These are phyloP conservation scores for Globisporangium iwayamae DNA, from an alignment of 352 stramenopile genomes.

Conservation along the genomic window DNA sequence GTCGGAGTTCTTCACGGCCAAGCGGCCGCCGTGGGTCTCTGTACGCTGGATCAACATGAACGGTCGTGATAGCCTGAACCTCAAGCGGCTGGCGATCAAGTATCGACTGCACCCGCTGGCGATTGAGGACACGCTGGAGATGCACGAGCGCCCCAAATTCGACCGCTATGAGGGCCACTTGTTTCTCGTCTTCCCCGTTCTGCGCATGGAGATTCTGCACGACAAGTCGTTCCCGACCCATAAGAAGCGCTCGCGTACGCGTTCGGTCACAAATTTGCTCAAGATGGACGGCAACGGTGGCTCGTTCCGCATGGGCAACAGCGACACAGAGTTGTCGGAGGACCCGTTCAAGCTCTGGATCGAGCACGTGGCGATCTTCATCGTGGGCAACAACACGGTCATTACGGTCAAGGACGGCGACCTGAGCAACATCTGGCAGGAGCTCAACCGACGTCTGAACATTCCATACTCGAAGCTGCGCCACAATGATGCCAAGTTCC, in stretches of 20 bases:
- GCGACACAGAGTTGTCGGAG: constrained; percentile 33
- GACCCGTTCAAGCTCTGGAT: constrained; percentile 76
- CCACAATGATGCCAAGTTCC: constrained; percentile 86
- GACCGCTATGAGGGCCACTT: constrained; percentile 82
- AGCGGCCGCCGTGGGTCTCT: constrained; percentile 73
- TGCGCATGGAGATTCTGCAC: constrained; percentile 62
- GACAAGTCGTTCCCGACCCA: constrained; percentile 27
- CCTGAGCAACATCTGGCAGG: constrained; percentile 64
- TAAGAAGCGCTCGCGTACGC: constrained; percentile 36
- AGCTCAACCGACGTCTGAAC: constrained; percentile 67
- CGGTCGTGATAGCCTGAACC: constrained; percentile 71
- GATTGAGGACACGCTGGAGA: constrained; percentile 84
- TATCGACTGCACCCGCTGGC: constrained; percentile 82
- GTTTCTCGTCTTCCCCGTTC: constrained; percentile 80
- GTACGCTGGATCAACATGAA: constrained; percentile 88
- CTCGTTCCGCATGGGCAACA: constrained; percentile 8
- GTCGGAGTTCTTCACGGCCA: constrained; percentile 71
- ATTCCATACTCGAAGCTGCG: constrained; percentile 88
- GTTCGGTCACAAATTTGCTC: constrained; percentile 37
- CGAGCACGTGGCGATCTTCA: constrained; percentile 81
- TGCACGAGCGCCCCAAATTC: constrained; percentile 85
- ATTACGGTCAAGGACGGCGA: constrained; percentile 81
- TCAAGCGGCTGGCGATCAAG: constrained; percentile 87
- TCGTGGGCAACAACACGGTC: constrained; percentile 78
- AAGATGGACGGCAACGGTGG: constrained; percentile 29